Evolutionary conservation across 202 grass and related monocot species (phyloP), one percentile per base, ranked within the genome.

Genomic region (Miscanthus sacchariflorus): DNA sequence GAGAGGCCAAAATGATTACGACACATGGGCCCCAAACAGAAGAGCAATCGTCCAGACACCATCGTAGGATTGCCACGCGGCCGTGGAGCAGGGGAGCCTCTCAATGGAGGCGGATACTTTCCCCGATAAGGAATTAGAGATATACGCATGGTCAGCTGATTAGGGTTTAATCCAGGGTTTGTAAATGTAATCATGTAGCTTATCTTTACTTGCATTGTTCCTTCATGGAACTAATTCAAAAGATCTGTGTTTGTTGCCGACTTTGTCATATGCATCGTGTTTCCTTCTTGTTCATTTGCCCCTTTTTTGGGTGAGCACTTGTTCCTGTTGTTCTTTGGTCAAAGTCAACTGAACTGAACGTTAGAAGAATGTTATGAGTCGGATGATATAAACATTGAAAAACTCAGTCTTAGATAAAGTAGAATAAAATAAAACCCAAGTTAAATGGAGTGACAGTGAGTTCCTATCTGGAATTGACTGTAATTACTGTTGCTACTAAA

Each of bases 91-190:
- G 7, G 7, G 9, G 39, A 42, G 39, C 39, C 39, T 42, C 39
- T 42, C 39, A 1, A 42, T 8, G 39, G 39, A 42, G 39, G 39
- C 39, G 6, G 7, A 42, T 42, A 8, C 39, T 42, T 42, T 42
- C 39, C 39, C 39, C 7, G 39, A 59, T 79, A 39, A 39, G 5
- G 5, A 39, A 39, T 39, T 39, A 39, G 36, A 39, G 36, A 38
- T 5, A 38, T 39, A 39, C 6, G 54, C 38, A 86, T 87, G 66
- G 58, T 38, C 11, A 39, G 44, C 21, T 70, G 58, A 76, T 76
- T 88, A 40, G 48, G 85, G 21, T 85, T 85, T 67, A 70, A 81
- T 59, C 2, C 45, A 87, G 61, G 18, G 9, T 35, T 68, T 18
- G 4, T 75, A 74, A 68, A 35, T 78, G 80, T 43, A 65, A 28